Evolutionary conservation across 345 rosid species (phyloP), one percentile per base, ranked within the genome.

Genomic region (Citrus sinensis): DNA sequence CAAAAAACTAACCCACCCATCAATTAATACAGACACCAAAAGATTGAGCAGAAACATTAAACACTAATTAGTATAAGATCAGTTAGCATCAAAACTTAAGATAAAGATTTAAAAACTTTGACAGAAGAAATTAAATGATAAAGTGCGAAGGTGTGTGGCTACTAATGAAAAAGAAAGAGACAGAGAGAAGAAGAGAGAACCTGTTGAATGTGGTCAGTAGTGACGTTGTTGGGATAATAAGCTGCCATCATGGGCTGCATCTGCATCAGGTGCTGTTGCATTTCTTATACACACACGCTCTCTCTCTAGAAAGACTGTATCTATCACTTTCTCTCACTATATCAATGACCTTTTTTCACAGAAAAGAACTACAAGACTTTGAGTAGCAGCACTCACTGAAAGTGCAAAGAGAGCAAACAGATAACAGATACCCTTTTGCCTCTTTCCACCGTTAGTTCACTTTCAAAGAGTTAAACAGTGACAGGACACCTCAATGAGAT

Each of bases 211-310:
- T 94, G 99, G 94, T 97, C 99, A 89, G 98, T 92, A 64, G 99
- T 97, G 91, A 97, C 99, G 95, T 94, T 96, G 94, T 88, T 94
- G 80, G 99, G 93, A 85, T 94, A 94, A 89, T 93, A 97, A 79
- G 98, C 91, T 82, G 98, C 97, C 98, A 97, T 97, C 98, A 92
- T 90, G 96, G 98, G 99, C 95, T 97, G 99, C 98, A 91, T 92
- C 95, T 96, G 98, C 95, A 92, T 92, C 97, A 94, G 99, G 97
- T 94, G 99, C 98, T 96, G 99, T 87, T 96, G 98, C 94, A 92
- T 90, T 80, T 89, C 89, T 88, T 87, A 80, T 87, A 84, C 76
- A 79, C 83, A 77, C 74, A 75, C 74, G 32, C 40, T 16, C 67
- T 72, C 59, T 73, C 66, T 66, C 73, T 76, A 34, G 3, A 35